A percentile compares a stretch with the other conserved stretches of the same genome.
These are phyloP conservation scores for Crepidotus variabilis DNA, from an alignment of 768 basidiomycete species.

Conservation along the genomic window DNA sequence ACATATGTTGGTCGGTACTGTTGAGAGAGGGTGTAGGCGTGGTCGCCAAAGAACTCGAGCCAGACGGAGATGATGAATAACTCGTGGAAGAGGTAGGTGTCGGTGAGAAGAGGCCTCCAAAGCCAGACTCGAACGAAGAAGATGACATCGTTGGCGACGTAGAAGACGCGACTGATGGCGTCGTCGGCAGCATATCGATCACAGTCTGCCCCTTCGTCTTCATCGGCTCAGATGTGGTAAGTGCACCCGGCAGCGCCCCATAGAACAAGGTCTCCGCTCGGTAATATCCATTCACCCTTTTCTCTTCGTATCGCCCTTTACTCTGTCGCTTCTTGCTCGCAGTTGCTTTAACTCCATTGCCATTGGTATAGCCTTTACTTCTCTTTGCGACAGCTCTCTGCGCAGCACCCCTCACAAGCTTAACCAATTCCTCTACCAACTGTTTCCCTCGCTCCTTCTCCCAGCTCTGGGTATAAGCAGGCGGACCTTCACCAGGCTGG, in stretches of 20 bases:
- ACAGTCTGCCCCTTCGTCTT: conserved; percentile 23
- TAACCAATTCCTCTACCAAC: conserved; percentile 57
- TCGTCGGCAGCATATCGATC: background rate
- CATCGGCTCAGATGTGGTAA: conserved; percentile 16
- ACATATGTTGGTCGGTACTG: conserved; percentile 32
- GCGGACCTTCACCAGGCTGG: conserved; percentile 63
- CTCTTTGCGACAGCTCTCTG: conserved; percentile 49
- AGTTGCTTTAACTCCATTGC: conserved; percentile 12
- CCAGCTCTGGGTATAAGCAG: conserved; percentile 63
- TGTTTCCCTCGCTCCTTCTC: conserved; percentile 58
- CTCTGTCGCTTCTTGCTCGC: conserved; percentile 1
- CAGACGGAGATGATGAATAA: background rate
- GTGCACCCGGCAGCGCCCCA: conserved; percentile 15
- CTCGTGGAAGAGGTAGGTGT: background rate
- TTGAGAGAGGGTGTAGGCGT: conserved; percentile 1
- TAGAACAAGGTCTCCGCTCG: conserved; percentile 29
- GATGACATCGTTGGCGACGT: conserved; percentile 12
- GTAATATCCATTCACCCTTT: conserved; percentile 22
- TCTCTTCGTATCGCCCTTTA: background rate
- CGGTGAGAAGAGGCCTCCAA: conserved; percentile 26
- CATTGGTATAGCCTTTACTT: conserved; percentile 37
- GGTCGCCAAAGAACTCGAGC: background rate
- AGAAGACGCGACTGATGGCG: conserved; percentile 10
- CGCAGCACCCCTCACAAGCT: conserved; percentile 56
- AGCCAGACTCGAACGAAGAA: conserved; percentile 31